Percentiles rank a stretch among this genome's conserved stretches.
These are phyloP conservation scores for Sphaerobolus stellatus DNA, from an alignment of 1,284 basidiomycete species.

Conservation along the genomic window DNA sequence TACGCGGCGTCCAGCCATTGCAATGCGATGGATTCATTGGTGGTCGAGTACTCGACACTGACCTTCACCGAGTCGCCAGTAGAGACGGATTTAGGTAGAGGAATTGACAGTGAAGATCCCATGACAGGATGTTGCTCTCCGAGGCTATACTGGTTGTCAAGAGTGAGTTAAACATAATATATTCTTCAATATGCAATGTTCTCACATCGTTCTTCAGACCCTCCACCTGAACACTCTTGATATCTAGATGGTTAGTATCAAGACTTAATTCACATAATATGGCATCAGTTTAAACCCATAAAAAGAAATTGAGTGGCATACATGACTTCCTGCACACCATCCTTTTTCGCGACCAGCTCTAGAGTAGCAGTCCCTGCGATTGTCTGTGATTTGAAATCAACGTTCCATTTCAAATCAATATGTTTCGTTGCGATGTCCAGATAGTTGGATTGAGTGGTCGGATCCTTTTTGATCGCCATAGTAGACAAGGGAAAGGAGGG, in stretches of 20 bases:
- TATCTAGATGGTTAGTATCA: constrained; percentile 75
- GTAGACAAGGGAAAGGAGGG: no score
- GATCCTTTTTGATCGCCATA: constrained; percentile 45
- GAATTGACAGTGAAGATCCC: constrained; percentile 65
- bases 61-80: constrained; percentile 53
- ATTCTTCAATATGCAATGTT: no score
- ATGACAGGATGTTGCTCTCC: constrained; percentile 62
- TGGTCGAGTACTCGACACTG: constrained; percentile 72
- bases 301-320: constrained; percentile 35
- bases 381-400: constrained; percentile 72
- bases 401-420: constrained; percentile 76
- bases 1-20: constrained; percentile 91
- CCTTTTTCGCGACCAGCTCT: constrained; percentile 55
- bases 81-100: constrained; percentile 43
- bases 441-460: constrained; percentile 82
- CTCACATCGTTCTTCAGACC: constrained; percentile 42
- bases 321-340: constrained; percentile 66
- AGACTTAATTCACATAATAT: constrained; percentile 46
- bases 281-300: constrained; percentile 3
- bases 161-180: no score
- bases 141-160: constrained; percentile 50
- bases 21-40: constrained; percentile 78
- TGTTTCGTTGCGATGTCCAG: constrained; percentile 64
- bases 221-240: constrained; percentile 56
- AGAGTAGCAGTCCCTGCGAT: constrained; percentile 78